Evolutionary conservation across 1,139 yeast genomes (phyloP).

Genomic region (Debaryomyces sp.): DNA sequence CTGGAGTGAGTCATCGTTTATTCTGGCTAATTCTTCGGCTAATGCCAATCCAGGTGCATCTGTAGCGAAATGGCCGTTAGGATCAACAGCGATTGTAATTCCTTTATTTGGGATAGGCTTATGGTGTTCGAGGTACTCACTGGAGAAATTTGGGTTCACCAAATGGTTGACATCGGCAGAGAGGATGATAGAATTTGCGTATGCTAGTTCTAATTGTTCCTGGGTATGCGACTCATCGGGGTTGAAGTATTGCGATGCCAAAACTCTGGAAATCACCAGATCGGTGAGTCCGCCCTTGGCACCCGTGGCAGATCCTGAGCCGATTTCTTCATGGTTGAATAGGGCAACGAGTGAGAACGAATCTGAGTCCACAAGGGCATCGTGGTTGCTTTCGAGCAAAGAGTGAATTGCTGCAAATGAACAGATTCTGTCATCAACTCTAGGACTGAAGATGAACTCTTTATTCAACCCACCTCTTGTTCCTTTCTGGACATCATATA

Average conservation of each 20-base stretch:
- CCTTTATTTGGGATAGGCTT: slow-evolving; percentile 82
- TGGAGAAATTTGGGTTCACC: slow-evolving; percentile 62
- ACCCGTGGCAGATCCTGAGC: slow-evolving; percentile 61
- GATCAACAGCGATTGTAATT: slow-evolving; percentile 67
- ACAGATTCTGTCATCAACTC: slow-evolving; percentile 69
- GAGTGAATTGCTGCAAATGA: slow-evolving; percentile 60
- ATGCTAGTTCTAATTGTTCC: slow-evolving; percentile 32
- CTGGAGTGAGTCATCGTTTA: slow-evolving; percentile 65
- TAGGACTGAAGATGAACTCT: slow-evolving; percentile 66
- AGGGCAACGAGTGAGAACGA: slow-evolving; percentile 54
- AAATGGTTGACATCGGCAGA: slow-evolving; percentile 72
- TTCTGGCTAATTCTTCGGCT: slow-evolving; percentile 63
- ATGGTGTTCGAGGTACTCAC: slow-evolving; percentile 69
- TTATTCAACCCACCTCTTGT: slow-evolving; percentile 59
- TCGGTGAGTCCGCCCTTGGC: slow-evolving; percentile 56
- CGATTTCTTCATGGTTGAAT: slow-evolving; percentile 67
- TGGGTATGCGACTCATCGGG: slow-evolving; percentile 9
- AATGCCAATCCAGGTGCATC: slow-evolving; percentile 72
- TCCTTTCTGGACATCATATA: slow-evolving; percentile 67
- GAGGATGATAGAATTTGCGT: slow-evolving; percentile 58
- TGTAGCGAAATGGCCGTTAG: slow-evolving; percentile 81
- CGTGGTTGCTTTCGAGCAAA: slow-evolving; percentile 43
- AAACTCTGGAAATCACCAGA: slow-evolving; percentile 34
- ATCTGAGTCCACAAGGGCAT: slow-evolving; percentile 24
- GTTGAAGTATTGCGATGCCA: slow-evolving; percentile 26